Evolutionary conservation across 371 early-diverging fungal genomes (phyloP).

Genomic region (Ordospora colligata): DNA sequence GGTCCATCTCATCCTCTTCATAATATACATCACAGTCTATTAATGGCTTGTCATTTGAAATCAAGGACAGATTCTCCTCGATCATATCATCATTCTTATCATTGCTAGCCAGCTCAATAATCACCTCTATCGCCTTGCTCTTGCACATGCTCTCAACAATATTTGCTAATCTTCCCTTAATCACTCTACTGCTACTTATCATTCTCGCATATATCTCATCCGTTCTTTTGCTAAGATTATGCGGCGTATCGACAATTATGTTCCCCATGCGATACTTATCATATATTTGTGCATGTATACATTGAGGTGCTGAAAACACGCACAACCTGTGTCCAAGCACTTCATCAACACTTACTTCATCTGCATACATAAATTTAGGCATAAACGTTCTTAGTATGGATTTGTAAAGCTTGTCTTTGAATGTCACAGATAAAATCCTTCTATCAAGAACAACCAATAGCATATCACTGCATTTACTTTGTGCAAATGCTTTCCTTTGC

Average conservation of each 20-base stretch:
- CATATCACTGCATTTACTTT: neutral
- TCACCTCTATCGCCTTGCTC: slow-evolving; percentile 11
- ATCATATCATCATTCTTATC: slow-evolving; percentile 6
- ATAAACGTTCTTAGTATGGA: neutral
- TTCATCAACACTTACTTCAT: neutral
- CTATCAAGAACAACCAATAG: slow-evolving; percentile 20
- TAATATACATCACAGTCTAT: slow-evolving; percentile 27
- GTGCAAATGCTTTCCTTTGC: neutral
- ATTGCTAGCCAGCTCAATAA: slow-evolving; percentile 26
- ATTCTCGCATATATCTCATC: slow-evolving; percentile 11
- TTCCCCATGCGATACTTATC: slow-evolving; percentile 41
- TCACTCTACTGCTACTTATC: neutral
- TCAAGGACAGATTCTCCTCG: neutral
- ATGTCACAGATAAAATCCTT: slow-evolving; percentile 17
- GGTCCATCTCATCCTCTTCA: neutral
- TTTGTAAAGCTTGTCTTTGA: neutral
- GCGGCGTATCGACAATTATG: slow-evolving; percentile 30
- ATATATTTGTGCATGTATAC: neutral
- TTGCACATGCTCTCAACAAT: slow-evolving; percentile 11
- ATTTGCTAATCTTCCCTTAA: slow-evolving; percentile 3
- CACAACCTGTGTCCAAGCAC: slow-evolving; percentile 23
- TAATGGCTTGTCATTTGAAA: slow-evolving; percentile 2
- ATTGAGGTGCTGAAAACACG: slow-evolving; percentile 16
- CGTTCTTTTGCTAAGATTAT: slow-evolving; percentile 21
- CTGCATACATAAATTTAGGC: slow-evolving; percentile 10